Percentiles rank a stretch among this genome's conserved stretches.
These are phyloP conservation scores for Beauveria medogensis DNA, from an alignment of 2,329 filamentous ascomycete species.

Conservation along the genomic window DNA sequence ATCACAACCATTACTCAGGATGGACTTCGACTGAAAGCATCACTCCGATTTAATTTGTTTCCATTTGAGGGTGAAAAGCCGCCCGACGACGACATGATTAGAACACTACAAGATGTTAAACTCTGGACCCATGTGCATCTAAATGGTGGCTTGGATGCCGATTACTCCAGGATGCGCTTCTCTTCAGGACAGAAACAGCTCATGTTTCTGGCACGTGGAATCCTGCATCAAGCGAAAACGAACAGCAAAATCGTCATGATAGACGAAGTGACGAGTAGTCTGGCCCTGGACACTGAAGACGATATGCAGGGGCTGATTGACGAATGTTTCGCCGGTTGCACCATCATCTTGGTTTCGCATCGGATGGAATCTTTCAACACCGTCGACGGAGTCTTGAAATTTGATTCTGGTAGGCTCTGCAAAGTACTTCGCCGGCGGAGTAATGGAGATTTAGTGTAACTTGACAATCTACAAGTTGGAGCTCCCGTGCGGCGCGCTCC, in stretches of 20 bases:
- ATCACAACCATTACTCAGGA: slow-evolving; percentile 23
- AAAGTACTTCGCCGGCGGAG: background rate
- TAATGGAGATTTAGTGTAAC: background rate
- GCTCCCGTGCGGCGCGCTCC: no score
- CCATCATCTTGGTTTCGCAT: background rate
- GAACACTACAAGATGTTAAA: background rate
- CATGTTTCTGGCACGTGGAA: background rate
- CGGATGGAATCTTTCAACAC: background rate
- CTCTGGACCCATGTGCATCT: slow-evolving; percentile 25
- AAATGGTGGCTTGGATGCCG: slow-evolving; percentile 20
- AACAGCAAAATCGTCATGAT: background rate
- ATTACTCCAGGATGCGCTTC: background rate
- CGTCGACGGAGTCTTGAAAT: background rate
- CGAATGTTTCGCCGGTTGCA: background rate
- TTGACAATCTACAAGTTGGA: no score
- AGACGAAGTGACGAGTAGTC: slow-evolving; percentile 4
- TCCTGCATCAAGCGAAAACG: background rate
- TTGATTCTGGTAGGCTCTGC: background rate
- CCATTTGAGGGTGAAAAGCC: background rate
- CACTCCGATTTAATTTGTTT: slow-evolving; percentile 8
- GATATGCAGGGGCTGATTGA: background rate
- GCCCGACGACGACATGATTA: background rate
- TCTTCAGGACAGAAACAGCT: background rate
- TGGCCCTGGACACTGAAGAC: background rate
- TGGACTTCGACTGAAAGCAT: background rate